Base-by-base conservation (phyloP, 2,329 filamentous ascomycete genomes). In the Ascochyta lentis region DNA sequence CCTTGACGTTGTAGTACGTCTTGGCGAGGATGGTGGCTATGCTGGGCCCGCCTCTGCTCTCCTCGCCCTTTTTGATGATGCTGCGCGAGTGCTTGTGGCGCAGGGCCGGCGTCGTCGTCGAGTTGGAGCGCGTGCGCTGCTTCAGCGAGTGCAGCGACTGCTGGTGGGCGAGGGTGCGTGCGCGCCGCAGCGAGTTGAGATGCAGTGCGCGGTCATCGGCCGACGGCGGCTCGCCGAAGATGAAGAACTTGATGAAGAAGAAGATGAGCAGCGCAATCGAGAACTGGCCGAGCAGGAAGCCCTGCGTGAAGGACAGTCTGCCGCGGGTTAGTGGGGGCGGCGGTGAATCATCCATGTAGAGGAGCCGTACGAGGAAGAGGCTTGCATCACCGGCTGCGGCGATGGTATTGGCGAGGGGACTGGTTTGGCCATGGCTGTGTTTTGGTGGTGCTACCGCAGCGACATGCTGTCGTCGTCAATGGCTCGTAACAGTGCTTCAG, bases 191-290 rank as follows among this genome's bases (percentile, higher is more conserved):
- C 10, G 89, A 88, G 54, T 90, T 91, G 63, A 90, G 86, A 39
- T 89, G 80, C 7, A 91, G 83, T 12, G 92, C 91, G 19, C 89
- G 91, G 50, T 89, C 87, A 61, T 96, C 92, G 58, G 92, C 84
- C 1, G 90, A 92, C 0, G 92, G 92, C 5, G 92, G 87, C 72
- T 98, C 95, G 67, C 95, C 95, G 73, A 99, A 98, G 72, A 99
- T 98, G 84, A 99, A 99, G 85, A 97, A 99, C 75, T 96, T 96
- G 77, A 99, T 98, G 78, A 99, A 98, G 65, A 90, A 91, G 62
- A 92, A 93, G 59, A 99, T 86, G 35, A 99, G 83, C 23, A 98
- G 80, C 13, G 96, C 91, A 41, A 99, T 90, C 2, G 92, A 96
- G 47, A 99, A 83, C 76, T 99, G 95, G 45, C 95, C 95, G 29